phyloP scores from a whole-genome alignment of 108 stramenopile species.

The Cyclotella cryptica region DNA sequence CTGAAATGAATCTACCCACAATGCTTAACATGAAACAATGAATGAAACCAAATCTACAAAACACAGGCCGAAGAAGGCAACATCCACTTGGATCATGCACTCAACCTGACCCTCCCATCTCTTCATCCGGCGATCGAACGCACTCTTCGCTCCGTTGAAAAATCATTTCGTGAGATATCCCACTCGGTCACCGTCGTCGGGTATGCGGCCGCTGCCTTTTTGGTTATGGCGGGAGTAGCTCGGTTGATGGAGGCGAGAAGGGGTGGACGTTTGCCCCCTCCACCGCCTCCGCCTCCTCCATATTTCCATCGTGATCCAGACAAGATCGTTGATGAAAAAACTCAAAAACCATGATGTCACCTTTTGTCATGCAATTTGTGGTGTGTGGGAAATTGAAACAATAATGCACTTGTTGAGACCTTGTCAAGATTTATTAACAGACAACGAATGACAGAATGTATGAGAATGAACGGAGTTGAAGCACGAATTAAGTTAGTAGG shows the following conservation, averaged over 20 bases:
- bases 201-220: slow-evolving; percentile 22
- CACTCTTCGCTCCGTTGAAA: slow-evolving; percentile 20
- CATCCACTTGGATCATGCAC: slow-evolving; percentile 26
- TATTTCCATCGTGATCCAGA: not conserved
- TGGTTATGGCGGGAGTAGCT: slow-evolving; percentile 24
- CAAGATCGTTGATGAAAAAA: not conserved
- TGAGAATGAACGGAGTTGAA: no score
- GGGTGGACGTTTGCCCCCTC: slow-evolving; percentile 3
- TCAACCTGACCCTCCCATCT: slow-evolving; percentile 17
- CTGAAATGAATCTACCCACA: no score
- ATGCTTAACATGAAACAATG: no score
- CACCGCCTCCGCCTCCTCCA: slow-evolving; percentile 1
- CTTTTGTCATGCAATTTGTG: no score
- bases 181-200: slow-evolving; percentile 9
- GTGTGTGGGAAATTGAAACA: no score
- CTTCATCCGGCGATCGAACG: slow-evolving; percentile 19
- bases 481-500: no score
- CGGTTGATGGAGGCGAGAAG: slow-evolving; percentile 14
- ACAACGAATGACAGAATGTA: no score
- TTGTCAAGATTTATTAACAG: no score
- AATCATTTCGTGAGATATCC: slow-evolving; percentile 22
- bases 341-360: not conserved
- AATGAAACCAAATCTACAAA: not conserved
- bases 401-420: no score
- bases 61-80: slow-evolving; percentile 28